Base-by-base conservation (phyloP, 306 rosid genomes). In the Cotoneaster glaucophyllus region DNA sequence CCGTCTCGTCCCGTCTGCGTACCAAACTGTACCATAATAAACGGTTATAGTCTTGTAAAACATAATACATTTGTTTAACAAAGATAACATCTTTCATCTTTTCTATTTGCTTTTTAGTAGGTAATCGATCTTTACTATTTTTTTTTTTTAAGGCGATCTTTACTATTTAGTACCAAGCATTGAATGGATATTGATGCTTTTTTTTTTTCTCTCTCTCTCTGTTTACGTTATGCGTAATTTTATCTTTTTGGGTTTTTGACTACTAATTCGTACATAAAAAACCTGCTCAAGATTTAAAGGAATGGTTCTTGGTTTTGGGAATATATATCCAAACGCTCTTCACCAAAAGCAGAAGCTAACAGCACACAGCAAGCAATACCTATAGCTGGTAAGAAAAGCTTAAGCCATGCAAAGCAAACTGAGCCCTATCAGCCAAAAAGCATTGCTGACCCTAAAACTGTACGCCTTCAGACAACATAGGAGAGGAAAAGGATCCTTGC, bases 331-430 rank as follows among this genome's bases (percentile, higher is more conserved):
- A 75, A 75, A 50, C 67, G 64, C 54, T 32, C 8, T 65, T 64
- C 57, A 52, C 43, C 41, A 64, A 64, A 18, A 25, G 34, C 22
- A 31, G 44, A 31, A 79, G 75, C 67, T 64, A 69, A 72, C 80
- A 82, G 31, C 81, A 80, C 69, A 66, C 22, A 28, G 73, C 82
- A 80, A 78, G 75, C 71, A 78, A 77, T 73, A 73, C 84, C 81
- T 77, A 73, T 64, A 79, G 70, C 67, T 31, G 59, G 69, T 44
- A 74, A 64, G 3, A 62, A 62, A 8, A 26, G 1, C 4, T 19
- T 6, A 62, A 62, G 17, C 32, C 64, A 45, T 45, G 52, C 52
- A 45, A 45, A 45, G 18, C 52, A 53, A 21, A 17, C 59, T 7
- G 59, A 53, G 10, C 58, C 57, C 54, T 14, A 48, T 13, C 4